phyloP scores from a whole-genome alignment of 2,329 filamentous ascomycete species.

The Botrytis elliptica region DNA sequence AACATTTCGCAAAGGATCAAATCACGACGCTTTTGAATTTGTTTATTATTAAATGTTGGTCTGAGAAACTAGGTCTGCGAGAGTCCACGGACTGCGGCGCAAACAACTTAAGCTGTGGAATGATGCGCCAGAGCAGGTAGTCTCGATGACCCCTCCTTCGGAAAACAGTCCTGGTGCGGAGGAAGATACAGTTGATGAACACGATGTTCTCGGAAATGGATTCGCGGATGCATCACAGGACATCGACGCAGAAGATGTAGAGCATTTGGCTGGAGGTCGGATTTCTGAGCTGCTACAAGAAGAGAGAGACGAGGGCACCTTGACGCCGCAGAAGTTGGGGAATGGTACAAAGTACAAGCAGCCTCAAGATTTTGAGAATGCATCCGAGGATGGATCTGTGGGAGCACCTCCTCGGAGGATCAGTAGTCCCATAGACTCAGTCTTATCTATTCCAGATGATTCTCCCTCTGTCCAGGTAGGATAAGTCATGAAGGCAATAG shows the following conservation, averaged over 20 bases:
- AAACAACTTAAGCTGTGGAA: conserved; percentile 32
- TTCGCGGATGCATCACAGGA: conserved; percentile 6
- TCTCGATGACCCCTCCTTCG: conserved; percentile 69
- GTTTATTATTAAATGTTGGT: conserved; percentile 24
- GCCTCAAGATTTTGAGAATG: conserved; percentile 44
- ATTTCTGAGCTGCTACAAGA: conserved; percentile 36
- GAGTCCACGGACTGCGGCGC: conserved; percentile 34
- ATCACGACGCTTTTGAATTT: background rate
- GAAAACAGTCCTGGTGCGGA: conserved; percentile 60
- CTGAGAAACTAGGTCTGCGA: conserved; percentile 27
- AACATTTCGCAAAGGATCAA: background rate
- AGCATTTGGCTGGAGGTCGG: conserved; percentile 40
- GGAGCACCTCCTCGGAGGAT: conserved; percentile 54
- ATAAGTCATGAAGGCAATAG: conserved; percentile 28
- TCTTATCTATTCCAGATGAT: conserved; percentile 75
- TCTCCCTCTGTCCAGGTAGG: conserved; percentile 77
- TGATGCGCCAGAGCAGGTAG: conserved; percentile 37
- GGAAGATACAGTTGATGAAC: conserved; percentile 53
- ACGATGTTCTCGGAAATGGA: conserved; percentile 44
- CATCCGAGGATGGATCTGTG: conserved; percentile 54
- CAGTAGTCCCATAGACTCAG: conserved; percentile 67
- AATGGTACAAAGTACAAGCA: conserved; percentile 41
- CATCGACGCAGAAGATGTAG: conserved; percentile 26
- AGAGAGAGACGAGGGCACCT: conserved; percentile 30
- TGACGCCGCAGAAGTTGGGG: conserved; percentile 35